Percentiles rank a stretch among this genome's conserved stretches.
Conservation (phyloP, 2,329 filamentous ascomycete species). For the Sordariomycetes sp. region DNA sequence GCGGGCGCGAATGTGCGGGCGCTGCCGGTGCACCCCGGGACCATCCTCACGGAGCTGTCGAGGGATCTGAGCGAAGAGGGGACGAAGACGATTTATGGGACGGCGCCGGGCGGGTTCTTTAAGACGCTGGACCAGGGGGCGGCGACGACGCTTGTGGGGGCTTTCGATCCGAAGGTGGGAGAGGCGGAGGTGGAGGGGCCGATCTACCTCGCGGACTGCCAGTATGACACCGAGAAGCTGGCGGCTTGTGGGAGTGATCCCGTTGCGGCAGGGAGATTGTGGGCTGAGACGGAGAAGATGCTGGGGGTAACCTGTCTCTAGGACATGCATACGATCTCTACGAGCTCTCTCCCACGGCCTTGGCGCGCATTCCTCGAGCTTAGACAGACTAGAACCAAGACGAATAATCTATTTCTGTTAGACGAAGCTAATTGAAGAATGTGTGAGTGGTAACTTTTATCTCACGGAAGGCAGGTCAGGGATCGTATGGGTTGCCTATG, state of each 20-base stretch:
- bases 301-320: constrained; percentile 2
- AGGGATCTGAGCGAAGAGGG: neutral
- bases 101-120: neutral
- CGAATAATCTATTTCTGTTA: too few relatives aligned
- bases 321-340: neutral
- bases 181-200: neutral
- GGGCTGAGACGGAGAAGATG: constrained; percentile 9
- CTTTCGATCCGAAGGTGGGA: constrained; percentile 9
- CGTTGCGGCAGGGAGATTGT: constrained; percentile 8
- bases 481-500: neutral
- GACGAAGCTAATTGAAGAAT: too few relatives aligned
- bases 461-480: neutral
- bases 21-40: constrained; percentile 11
- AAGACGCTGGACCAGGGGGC: constrained; percentile 8
- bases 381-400: too few relatives aligned
- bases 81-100: neutral
- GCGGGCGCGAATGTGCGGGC: constrained; percentile 4
- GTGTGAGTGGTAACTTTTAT: too few relatives aligned
- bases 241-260: constrained; percentile 5
- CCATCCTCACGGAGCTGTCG: constrained; percentile 1
- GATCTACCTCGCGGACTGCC: constrained; percentile 10
- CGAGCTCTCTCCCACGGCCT: neutral
- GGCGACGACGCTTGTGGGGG: constrained; percentile 10
- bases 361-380: too few relatives aligned
- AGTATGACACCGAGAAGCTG: constrained; percentile 2